Evolutionary conservation across 2,329 filamentous ascomycete species (phyloP), one percentile per base, ranked within the genome.

Genomic region (Aureobasidium vineae): DNA sequence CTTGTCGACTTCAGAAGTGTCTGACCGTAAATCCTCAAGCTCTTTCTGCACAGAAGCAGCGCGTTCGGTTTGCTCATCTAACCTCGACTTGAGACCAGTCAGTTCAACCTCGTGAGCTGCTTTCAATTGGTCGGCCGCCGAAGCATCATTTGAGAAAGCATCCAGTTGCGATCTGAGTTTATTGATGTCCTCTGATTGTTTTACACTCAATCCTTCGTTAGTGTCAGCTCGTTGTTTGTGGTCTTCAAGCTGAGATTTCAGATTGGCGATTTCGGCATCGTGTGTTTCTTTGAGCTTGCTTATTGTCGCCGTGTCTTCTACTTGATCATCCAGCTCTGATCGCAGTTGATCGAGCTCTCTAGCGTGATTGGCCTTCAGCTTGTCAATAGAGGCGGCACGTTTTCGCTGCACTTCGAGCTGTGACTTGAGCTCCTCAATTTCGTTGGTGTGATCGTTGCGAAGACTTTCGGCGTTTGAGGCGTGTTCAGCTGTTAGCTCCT

Each of bases 401-500:
- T 66, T 66, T n/a, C 38, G 70, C 11, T 71, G 66, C 21, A 60
- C 69, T 19, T 73, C 72, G 31, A 73, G 59, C 43, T 75, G 72
- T 5, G 69, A 52, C n/a, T 70, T 69, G 21, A 75, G 61, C 15
- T 66, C 65, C 21, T 69, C 47, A 11, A 74, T 65, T 52, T 75
- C 71, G 13, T 52, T 54, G 8, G 61, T 54, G 54, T 74, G 72
- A 33, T 63, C 64, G 2, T 66, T 63, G 57, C 70, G 53, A 5
- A 57, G 36, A 33, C 13, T 36, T 11, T 65, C 63, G 0, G 63
- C 52, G 21, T 6, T 28, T 11, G 49, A 33, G 4, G 47, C 28
- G 28, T 65, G 61, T 36, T 56, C 40, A 21, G 41, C 52, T 19
- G 31, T 31, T 19, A 56, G 23, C 28, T 54, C 47, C 5, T 63